These are phyloP conservation scores for Tympanopsis confertula DNA, from an alignment of 2,329 filamentous ascomycete genomes.

Conservation along the genomic window DNA sequence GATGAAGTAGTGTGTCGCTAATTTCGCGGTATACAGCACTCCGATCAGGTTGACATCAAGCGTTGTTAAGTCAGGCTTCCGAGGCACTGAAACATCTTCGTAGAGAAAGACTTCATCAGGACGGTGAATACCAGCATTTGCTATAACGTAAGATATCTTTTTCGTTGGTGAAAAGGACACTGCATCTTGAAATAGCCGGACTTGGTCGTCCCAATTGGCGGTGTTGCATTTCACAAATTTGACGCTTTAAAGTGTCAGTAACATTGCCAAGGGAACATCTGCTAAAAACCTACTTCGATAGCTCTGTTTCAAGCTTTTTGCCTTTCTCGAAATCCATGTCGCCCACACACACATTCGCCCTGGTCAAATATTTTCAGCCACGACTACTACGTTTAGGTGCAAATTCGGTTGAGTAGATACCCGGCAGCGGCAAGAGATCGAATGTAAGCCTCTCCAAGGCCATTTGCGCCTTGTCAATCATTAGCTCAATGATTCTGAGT, in stretches of 20 bases:
- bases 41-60: constrained; percentile 17
- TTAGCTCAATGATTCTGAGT: not conserved
- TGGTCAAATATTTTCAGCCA: constrained; percentile 1
- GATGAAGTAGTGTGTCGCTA: constrained; percentile 22
- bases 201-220: constrained; percentile 16
- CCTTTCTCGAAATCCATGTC: constrained; percentile 10
- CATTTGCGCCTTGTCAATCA: constrained; percentile 12
- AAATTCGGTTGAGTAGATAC: no score
- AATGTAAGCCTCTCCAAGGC: constrained; percentile 17
- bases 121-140: constrained; percentile 17
- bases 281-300: constrained; percentile 9
- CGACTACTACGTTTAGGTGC: no score
- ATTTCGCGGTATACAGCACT: constrained; percentile 13
- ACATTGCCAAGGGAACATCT: not conserved
- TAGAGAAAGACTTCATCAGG: constrained; percentile 14
- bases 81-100: constrained; percentile 8
- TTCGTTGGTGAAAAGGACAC: constrained; percentile 11
- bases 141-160: constrained; percentile 16
- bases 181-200: constrained; percentile 14
- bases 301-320: constrained; percentile 9
- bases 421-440: constrained; percentile 12
- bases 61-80: constrained; percentile 13
- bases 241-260: constrained; percentile 2
- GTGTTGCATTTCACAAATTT: constrained; percentile 18
- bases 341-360: constrained; percentile 9